Evolutionary conservation across 176 grass and related monocot species (phyloP), one percentile per base, ranked within the genome.

Genomic region (Eragrostis nindensis): DNA sequence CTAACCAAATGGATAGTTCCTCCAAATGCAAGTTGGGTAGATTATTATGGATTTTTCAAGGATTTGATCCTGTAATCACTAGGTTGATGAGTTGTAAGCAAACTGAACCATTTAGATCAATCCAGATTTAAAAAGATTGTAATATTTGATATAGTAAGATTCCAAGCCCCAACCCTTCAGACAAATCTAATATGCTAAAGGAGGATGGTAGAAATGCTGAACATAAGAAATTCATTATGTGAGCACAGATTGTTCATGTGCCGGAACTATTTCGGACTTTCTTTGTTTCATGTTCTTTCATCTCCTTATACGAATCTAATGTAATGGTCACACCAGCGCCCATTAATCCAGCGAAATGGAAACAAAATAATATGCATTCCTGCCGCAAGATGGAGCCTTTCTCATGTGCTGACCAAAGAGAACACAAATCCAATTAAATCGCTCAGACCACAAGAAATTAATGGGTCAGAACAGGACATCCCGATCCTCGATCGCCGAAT

Each of bases 361-460:
- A 76, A 6, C 14, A 76, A 75, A 67, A 19, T 45, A 76, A n/a
- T 24, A 76, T 36, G 24, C 40, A 36, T 80, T 70, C 40, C 49
- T n/a, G 22, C n/a, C 25, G 22, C 60, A 76, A 30, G 26, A 29
- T 76, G 63, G 44, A 76, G 18, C 7, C 11, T 59, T 67, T 74
- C 21, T 59, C 44, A 32, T 39, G 18, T 68, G 18, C 2, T 38
- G 26, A 46, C 13, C 8, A 46, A 55, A 66, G 26, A 72, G 3
- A 74, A 66, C 39, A n/a, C 46, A 68, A 84, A 68, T 60, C 39
- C 40, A 84, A 59, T 13, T 0, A 68, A 76, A 44, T 32, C 24
- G 62, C 62, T 0, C 24, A 55, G 66, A 46, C 11, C 27, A 25
- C 24, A 14, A 44, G 36, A 44, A 67, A 66, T 83, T 18, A 44